Evolutionary conservation across 179 eudicot genomes (phyloP).

Genomic region (Actinidia polygama): DNA sequence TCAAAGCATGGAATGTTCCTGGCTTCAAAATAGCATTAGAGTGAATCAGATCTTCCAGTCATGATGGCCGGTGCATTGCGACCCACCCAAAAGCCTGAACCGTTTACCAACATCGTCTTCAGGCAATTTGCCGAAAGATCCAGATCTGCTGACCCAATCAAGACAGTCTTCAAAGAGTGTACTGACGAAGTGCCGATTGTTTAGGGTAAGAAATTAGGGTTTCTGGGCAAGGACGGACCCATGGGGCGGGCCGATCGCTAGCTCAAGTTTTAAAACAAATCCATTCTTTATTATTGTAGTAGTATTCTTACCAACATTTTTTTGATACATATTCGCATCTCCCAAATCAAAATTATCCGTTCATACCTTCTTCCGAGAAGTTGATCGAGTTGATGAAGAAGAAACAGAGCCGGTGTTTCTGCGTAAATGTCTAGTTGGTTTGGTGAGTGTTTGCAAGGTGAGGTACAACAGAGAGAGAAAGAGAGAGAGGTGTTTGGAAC

Average conservation of each 20-base stretch:
- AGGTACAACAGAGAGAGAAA: conserved; percentile 33
- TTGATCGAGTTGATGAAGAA: conserved; percentile 25
- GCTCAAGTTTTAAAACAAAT: too few species aligned
- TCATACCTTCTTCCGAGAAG: too few species aligned
- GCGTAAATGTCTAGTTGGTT: neutral
- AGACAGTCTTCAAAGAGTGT: conserved; percentile 42
- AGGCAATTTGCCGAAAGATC: conserved; percentile 68
- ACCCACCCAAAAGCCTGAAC: conserved; percentile 93
- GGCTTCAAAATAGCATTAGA: too few species aligned
- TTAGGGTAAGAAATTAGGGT: conserved; percentile 28
- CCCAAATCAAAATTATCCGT: too few species aligned
- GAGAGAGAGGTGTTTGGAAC: conserved; percentile 43
- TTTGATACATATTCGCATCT: too few species aligned
- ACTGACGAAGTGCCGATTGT: too few species aligned
- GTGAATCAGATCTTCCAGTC: too few species aligned
- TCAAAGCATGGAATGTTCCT: too few species aligned
- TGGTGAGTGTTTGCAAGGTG: conserved; percentile 27
- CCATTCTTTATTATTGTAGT: too few species aligned
- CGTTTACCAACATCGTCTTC: conserved; percentile 71
- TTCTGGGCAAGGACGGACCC: too few species aligned
- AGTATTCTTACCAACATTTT: too few species aligned
- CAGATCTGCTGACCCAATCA: conserved; percentile 70
- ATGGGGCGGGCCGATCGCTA: too few species aligned
- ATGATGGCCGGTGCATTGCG: conserved; percentile 83
- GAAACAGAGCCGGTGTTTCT: conserved; percentile 27